phyloP scores from a whole-genome alignment of 179 eudicot species.

The Kewa caespitosa region DNA sequence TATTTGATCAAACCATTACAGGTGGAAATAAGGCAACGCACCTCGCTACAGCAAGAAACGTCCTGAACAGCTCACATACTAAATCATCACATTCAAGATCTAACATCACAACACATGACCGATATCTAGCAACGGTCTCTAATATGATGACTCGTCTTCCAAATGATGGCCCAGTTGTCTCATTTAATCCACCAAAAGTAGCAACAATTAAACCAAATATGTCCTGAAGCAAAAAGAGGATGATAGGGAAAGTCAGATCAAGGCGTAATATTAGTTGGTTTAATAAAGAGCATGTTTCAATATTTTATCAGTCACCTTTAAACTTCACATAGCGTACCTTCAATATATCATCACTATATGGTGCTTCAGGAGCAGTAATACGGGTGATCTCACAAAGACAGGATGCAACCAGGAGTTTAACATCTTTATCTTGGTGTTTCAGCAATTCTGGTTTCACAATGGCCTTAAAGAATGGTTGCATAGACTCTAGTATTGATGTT shows the following conservation, averaged over 20 bases:
- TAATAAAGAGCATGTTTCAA: neutral
- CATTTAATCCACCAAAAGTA: constrained; percentile 76
- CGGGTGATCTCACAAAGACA: constrained; percentile 96
- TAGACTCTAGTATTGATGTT: constrained; percentile 60
- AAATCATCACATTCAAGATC: constrained; percentile 98
- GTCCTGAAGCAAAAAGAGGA: constrained; percentile 51
- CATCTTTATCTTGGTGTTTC: constrained; percentile 87
- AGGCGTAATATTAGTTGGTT: neutral
- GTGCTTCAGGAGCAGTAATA: constrained; percentile 96
- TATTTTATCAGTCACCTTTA: neutral
- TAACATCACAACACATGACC: constrained; percentile 96
- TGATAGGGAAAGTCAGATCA: neutral
- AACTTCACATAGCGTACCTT: constrained; percentile 47
- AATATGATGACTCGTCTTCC: constrained; percentile 86
- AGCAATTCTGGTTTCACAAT: constrained; percentile 77
- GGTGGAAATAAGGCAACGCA: constrained; percentile 29
- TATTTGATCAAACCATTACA: constrained; percentile 2
- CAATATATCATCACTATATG: constrained; percentile 79
- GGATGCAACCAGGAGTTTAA: constrained; percentile 80
- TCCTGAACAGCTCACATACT: constrained; percentile 76
- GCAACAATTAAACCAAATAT: constrained; percentile 75
- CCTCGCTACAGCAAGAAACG: constrained; percentile 83
- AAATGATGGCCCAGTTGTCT: constrained; percentile 70
- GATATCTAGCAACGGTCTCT: constrained; percentile 93
- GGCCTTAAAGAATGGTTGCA: constrained; percentile 79